These are phyloP conservation scores for Nakazawaea anatomiae DNA, from an alignment of 805 yeast genomes.

Conservation along the genomic window DNA sequence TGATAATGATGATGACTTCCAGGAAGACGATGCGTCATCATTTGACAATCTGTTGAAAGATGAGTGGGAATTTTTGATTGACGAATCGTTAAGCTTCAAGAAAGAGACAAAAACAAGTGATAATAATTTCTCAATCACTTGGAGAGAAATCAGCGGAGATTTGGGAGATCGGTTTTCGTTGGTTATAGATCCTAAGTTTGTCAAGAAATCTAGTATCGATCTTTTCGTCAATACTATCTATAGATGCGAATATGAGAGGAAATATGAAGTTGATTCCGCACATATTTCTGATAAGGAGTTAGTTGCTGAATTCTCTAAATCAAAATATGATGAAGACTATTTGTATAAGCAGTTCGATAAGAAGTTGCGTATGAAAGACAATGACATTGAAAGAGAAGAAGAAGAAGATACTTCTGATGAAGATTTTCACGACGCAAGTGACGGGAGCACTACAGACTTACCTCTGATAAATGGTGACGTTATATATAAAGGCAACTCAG, in stretches of 20 bases:
- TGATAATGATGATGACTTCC: constrained; percentile 47
- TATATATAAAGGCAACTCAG: constrained; percentile 11
- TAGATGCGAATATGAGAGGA: constrained; percentile 71
- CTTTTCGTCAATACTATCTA: constrained; percentile 57
- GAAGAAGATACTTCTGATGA: constrained; percentile 21
- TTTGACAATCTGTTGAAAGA: constrained; percentile 34
- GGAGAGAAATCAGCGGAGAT: constrained; percentile 87
- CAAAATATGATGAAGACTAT: constrained; percentile 17
- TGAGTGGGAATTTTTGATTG: constrained; percentile 68
- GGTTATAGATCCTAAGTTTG: constrained; percentile 52
- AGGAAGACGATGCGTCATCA: constrained; percentile 34
- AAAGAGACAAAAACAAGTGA: constrained; percentile 32
- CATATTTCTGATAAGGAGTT: constrained; percentile 42
- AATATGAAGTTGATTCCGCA: constrained; percentile 50
- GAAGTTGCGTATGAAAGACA: constrained; percentile 9
- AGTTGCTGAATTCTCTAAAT: constrained; percentile 9
- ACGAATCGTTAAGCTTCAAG: constrained; percentile 52
- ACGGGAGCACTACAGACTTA: constrained; percentile 16
- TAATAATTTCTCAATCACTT: constrained; percentile 56
- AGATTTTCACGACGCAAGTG: constrained; percentile 23
- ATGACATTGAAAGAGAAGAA: constrained; percentile 24
- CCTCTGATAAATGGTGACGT: constrained; percentile 4
- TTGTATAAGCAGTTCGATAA: constrained; percentile 10
- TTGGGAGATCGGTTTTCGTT: constrained; percentile 80
- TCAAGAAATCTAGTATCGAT: constrained; percentile 50